Evolutionary conservation across 2,329 filamentous ascomycete genomes (phyloP), one percentile per base, ranked within the genome.

Genomic region (Monilinia fructigena): DNA sequence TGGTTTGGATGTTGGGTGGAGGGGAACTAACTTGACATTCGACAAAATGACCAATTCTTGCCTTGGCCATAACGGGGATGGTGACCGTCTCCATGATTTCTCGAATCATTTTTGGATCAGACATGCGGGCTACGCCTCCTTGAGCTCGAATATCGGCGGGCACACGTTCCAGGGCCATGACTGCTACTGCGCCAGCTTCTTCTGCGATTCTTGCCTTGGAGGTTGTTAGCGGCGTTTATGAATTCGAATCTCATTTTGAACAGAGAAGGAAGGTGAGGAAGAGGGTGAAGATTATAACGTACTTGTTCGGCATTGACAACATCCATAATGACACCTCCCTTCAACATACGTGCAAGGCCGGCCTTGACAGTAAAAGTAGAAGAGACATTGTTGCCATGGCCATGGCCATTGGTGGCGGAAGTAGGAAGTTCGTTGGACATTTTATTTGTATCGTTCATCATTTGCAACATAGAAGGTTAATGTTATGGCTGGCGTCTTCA

Each of bases 261-360:
- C 12, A n/a, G 45, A 20, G n/a, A 42, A 10, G 14, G 6, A 28
- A 35, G 12, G 52, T 23, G 60, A 58, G 11, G 16, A 47, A n/a
- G 55, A 35, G 40, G 40, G 40, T 54, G 59, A 58, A 48, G 26
- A 18, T 5, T 5, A 38, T 8, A 26, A 55, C 74, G 66, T 77
- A 87, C 87, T 82, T 91, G 93, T 76, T 92, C 90, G 35, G 93
- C 91, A 78, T 94, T 92, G 70, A 96, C 92, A 67, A 98, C 95
- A 80, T 99, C 95, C 95, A 99, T 99, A 80, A 99, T 99, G 72
- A 99, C 95, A 75, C 95, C 95, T 77, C 95, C 95, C 85, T 98
- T 97, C 80, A 98, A 83, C 95, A 99, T 99, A 80, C 96, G 91
- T 31, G 95, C 95, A 71, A 99, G 84, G 68, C 94, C 95, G 64